Conservation (phyloP, 192 early-diverging fungal species). For the Linderina pennispora region DNA sequence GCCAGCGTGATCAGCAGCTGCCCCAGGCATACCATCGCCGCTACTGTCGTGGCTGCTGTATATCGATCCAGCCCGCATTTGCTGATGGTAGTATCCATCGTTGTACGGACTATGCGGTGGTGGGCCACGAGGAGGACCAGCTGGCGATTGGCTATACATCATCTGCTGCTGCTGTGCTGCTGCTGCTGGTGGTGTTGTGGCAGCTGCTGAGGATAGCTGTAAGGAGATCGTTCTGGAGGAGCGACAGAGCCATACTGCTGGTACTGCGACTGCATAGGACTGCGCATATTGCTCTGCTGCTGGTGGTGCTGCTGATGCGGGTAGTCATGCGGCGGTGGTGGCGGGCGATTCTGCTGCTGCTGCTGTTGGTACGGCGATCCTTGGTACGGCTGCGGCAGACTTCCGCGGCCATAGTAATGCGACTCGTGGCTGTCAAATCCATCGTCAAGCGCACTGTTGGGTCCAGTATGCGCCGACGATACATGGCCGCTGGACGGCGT, state of each 20-base stretch:
- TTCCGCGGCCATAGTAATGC: no score
- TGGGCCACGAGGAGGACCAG: not conserved
- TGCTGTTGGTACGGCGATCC: slow-evolving; percentile 5
- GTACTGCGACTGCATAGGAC: no score
- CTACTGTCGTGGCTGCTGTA: slow-evolving; percentile 15
- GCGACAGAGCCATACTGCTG: not conserved
- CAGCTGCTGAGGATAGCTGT: not conserved
- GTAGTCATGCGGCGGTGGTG: no score
- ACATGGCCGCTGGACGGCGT: no score
- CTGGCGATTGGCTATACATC: slow-evolving; percentile 2
- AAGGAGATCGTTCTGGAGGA: no score
- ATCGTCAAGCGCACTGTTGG: slow-evolving; percentile 15
- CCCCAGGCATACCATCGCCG: slow-evolving; percentile 13
- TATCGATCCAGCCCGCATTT: not conserved
- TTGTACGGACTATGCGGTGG: no score
- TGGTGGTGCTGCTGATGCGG: not conserved
- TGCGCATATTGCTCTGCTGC: no score
- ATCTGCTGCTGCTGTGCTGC: no score
- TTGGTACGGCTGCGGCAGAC: no score
- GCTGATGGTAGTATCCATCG: slow-evolving; percentile 1
- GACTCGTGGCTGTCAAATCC: no score
- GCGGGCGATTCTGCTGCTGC: slow-evolving; percentile 5
- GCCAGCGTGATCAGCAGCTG: slow-evolving; percentile 1
- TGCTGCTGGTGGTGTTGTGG: no score
- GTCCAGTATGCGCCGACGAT: slow-evolving; percentile 11